Conservation (phyloP, 2,329 filamentous ascomycete species). For the Triangularia verruculosa region DNA sequence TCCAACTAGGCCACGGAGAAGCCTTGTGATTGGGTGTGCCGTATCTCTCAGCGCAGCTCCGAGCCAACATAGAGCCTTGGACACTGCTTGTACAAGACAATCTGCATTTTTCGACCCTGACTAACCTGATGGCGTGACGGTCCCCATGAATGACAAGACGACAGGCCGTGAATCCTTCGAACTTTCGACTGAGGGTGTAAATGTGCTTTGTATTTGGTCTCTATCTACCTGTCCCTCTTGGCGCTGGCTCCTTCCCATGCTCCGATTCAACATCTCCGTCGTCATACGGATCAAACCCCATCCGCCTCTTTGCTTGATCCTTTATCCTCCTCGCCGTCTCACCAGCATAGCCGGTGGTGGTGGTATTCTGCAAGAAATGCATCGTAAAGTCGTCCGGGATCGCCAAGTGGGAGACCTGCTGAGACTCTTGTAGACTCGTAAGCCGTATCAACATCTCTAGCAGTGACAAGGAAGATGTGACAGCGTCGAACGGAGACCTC, state of each 20-base stretch:
- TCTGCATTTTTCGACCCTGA: no score
- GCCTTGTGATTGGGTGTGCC: no score
- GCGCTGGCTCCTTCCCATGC: slow-evolving; percentile 17
- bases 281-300: slow-evolving; percentile 59
- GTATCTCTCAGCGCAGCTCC: no score
- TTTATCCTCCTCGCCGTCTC: slow-evolving; percentile 44
- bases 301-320: slow-evolving; percentile 45
- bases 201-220: background rate
- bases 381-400: slow-evolving; percentile 86
- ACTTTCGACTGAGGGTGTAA: background rate
- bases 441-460: slow-evolving; percentile 87
- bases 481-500: slow-evolving; percentile 49
- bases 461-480: slow-evolving; percentile 63
- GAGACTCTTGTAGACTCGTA: slow-evolving; percentile 84
- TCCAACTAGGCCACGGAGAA: no score
- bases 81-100: no score
- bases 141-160: no score
- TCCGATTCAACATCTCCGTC: slow-evolving; percentile 23
- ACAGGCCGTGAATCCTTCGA: no score
- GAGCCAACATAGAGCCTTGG: no score
- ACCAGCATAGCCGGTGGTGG: slow-evolving; percentile 49
- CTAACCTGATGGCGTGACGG: no score
- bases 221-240: background rate
- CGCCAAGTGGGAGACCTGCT: slow-evolving; percentile 83
- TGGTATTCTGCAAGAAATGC: slow-evolving; percentile 72